Percentiles rank a stretch among this genome's conserved stretches.
phyloP scores from a whole-genome alignment of 306 rosid species.

The Clitoria ternatea region DNA sequence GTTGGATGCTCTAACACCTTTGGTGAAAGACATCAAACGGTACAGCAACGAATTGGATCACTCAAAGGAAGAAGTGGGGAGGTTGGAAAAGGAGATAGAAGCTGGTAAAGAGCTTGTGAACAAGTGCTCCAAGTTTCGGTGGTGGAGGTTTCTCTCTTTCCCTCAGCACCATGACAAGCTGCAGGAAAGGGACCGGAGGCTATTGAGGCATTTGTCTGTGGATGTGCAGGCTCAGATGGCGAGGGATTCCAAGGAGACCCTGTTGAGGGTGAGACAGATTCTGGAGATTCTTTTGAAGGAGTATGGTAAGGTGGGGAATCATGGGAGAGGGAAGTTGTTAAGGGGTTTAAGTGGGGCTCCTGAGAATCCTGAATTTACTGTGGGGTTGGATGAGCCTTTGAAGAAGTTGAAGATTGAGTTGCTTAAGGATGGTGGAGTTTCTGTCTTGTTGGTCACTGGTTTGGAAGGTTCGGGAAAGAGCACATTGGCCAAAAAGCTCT shows the following conservation, averaged over 20 bases:
- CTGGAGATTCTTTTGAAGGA: neutral
- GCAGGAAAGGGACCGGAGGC: neutral
- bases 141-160: conserved; percentile 20
- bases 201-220: neutral
- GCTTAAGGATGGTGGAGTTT: neutral
- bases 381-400: too few species aligned
- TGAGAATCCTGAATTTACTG: conserved; percentile 21
- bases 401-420: conserved; percentile 36
- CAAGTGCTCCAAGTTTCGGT: conserved; percentile 20
- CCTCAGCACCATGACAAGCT: conserved; percentile 12
- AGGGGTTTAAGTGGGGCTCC: conserved; percentile 34
- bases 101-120: conserved; percentile 4
- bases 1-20: neutral
- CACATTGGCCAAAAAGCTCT: conserved; percentile 49
- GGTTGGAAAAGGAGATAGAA: neutral
- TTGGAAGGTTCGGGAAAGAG: conserved; percentile 59
- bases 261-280: neutral
- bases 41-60: neutral
- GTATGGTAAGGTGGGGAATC: neutral
- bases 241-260: neutral
- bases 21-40: neutral
- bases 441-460: conserved; percentile 47
- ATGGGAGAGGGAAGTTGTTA: neutral
- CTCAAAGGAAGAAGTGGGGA: neutral
- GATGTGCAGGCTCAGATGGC: neutral